Evolutionary conservation across 2,329 filamentous ascomycete species (phyloP).

Genomic region (Leptographium flavum): DNA sequence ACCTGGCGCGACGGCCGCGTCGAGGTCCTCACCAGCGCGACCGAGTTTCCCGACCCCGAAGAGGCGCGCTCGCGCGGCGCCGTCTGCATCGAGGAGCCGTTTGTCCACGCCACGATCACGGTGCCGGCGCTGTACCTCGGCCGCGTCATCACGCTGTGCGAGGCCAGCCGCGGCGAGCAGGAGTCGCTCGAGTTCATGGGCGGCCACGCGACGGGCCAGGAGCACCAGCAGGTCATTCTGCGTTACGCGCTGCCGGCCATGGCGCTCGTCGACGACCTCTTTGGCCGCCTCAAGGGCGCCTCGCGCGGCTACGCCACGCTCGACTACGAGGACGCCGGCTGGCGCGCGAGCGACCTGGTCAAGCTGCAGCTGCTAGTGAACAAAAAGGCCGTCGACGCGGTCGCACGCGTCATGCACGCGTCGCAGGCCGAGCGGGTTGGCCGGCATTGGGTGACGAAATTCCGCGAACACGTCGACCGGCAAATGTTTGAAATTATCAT

Average conservation of each 20-base stretch:
- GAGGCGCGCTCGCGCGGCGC: slow-evolving; percentile 29
- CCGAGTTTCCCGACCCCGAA: slow-evolving; percentile 65
- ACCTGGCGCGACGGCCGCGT: slow-evolving; percentile 65
- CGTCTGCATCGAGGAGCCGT: slow-evolving; percentile 41
- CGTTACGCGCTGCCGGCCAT: slow-evolving; percentile 82
- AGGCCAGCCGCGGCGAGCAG: slow-evolving; percentile 76
- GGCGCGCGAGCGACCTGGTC: slow-evolving; percentile 62
- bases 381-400: slow-evolving; percentile 82
- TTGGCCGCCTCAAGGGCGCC: slow-evolving; percentile 84
- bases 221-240: slow-evolving; percentile 75
- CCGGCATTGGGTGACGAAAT: slow-evolving; percentile 80
- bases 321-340: slow-evolving; percentile 93
- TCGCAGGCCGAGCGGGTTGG: slow-evolving; percentile 73
- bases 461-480: slow-evolving; percentile 90
- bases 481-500: slow-evolving; percentile 95
- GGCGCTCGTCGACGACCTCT: slow-evolving; percentile 90
- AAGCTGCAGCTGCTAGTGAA: slow-evolving; percentile 93
- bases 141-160: slow-evolving; percentile 88
- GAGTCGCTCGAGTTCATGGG: slow-evolving; percentile 73
- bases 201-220: slow-evolving; percentile 30
- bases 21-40: slow-evolving; percentile 69
- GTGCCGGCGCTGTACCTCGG: slow-evolving; percentile 90
- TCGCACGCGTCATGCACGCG: slow-evolving; percentile 75
- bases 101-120: slow-evolving; percentile 72
- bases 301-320: slow-evolving; percentile 84